Base-by-base conservation (phyloP, 345 rosid genomes). In the Brassica carinata region DNA sequence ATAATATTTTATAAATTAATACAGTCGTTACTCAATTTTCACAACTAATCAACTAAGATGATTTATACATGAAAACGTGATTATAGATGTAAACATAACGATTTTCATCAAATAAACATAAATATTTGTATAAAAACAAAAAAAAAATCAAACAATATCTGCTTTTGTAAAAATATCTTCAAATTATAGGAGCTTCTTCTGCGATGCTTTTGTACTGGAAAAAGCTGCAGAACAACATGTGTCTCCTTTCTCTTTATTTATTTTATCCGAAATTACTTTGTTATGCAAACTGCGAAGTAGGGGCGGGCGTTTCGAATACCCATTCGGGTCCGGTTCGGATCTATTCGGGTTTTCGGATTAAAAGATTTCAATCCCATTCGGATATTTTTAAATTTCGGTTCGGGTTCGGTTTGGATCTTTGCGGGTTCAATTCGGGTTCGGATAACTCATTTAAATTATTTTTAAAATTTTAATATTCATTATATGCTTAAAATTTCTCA, bases 201-300 rank as follows among this genome's bases (percentile, higher is more conserved):
- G 19, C 29, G 14, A 51, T 71, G 71, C 40, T 70, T 71, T 78
- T 64, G 65, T 34, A 64, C 71, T 34, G 66, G 6, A 18, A 34
- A 75, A 71, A 78, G 58, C 71, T 78, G 81, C 76, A 77, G 69
- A 43, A 71, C 43, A 64, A 34, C 43, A 71, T 64, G 72, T 71
- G 72, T 71, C 5, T 75, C 8, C 15, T 70, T 19, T 69, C 34
- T 30, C 26, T 15, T 29, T 5, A 45, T 27, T 38, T 17, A 40
- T 40, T 26, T 40, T 2, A 0, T 69, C 53, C 15, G 38, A 29
- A 55, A 10, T 48, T 33, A n/a, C 9, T 34, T 67, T 40, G 73
- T 40, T 17, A 30, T 48, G 51, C 64, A 59, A 77, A 62, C 34
- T 76, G 58, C 58, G n/a, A 34, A 19, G 23, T 19, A 19, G 23